Evolutionary conservation across 305 asterid species (phyloP).

Genomic region (Solanum hybrid): DNA sequence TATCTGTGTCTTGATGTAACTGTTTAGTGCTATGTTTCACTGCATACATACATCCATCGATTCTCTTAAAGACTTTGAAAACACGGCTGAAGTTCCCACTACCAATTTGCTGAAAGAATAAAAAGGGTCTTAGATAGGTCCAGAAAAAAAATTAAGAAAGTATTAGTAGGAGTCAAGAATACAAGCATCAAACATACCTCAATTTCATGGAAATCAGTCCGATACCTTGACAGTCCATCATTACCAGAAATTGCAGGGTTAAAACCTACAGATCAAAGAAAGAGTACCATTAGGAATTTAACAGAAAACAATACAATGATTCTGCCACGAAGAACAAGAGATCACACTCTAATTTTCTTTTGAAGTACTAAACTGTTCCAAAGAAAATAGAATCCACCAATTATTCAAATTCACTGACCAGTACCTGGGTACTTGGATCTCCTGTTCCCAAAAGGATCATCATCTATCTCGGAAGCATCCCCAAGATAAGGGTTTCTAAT

Average conservation of each 20-base stretch:
- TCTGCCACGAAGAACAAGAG: not conserved
- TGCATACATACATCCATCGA: constrained; percentile 91
- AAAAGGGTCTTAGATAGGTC: not conserved
- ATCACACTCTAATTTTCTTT: not conserved
- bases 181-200: constrained; percentile 36
- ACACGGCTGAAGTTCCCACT: constrained; percentile 80
- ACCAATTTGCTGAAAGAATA: constrained; percentile 65
- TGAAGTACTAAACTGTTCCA: not conserved
- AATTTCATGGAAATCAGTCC: constrained; percentile 92
- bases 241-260: constrained; percentile 42
- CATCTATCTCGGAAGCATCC: constrained; percentile 37
- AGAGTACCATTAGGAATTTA: not conserved
- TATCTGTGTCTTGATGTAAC: constrained; percentile 66
- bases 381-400: not conserved
- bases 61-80: constrained; percentile 79
- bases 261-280: constrained; percentile 39
- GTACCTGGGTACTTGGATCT: constrained; percentile 84
- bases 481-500: constrained; percentile 63
- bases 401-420: not conserved
- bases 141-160: not conserved
- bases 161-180: not conserved
- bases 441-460: constrained; percentile 65
- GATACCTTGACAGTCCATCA: constrained; percentile 82
- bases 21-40: constrained; percentile 66
- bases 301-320: not conserved